Percentiles rank a stretch among this genome's conserved stretches.
These are phyloP conservation scores for Saccharomyces hybrid DNA, from an alignment of 1,139 yeast species.

Conservation along the genomic window DNA sequence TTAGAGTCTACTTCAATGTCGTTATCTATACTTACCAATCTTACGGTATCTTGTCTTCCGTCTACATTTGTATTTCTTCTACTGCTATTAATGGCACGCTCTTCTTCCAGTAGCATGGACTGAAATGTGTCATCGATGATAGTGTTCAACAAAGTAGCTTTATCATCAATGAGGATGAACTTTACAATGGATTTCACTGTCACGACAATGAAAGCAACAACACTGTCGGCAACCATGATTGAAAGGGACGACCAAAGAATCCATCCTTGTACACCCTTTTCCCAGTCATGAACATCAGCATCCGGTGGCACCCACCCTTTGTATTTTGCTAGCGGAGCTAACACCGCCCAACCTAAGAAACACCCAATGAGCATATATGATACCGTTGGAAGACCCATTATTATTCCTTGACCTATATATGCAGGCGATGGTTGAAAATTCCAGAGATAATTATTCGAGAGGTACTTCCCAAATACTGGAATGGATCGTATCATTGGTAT, in stretches of 20 bases:
- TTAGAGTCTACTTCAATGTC: slow-evolving; percentile 38
- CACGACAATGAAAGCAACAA: slow-evolving; percentile 70
- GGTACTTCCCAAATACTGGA: slow-evolving; percentile 64
- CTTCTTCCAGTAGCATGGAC: slow-evolving; percentile 30
- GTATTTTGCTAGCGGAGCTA: slow-evolving; percentile 70
- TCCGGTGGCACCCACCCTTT: slow-evolving; percentile 68
- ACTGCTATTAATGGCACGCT: slow-evolving; percentile 21
- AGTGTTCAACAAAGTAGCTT: slow-evolving; percentile 17
- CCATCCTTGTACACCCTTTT: slow-evolving; percentile 95
- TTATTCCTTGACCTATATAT: slow-evolving; percentile 93
- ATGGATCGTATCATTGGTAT: slow-evolving; percentile 58
- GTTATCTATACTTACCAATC: slow-evolving; percentile 25
- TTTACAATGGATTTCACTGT: slow-evolving; percentile 40
- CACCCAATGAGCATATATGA: slow-evolving; percentile 88
- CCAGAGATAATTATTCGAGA: slow-evolving; percentile 73
- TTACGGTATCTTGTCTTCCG: slow-evolving; percentile 20
- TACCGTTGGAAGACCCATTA: slow-evolving; percentile 92
- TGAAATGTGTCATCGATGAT: slow-evolving; percentile 28
- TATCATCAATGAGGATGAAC: slow-evolving; percentile 25
- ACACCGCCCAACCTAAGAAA: slow-evolving; percentile 80
- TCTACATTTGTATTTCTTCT: slow-evolving; percentile 11
- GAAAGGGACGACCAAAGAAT: slow-evolving; percentile 89
- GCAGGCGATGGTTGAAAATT: slow-evolving; percentile 95
- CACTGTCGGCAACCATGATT: slow-evolving; percentile 88
- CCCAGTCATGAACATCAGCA: slow-evolving; percentile 88